These are phyloP conservation scores for Uromyces viciae-fabae DNA, from an alignment of 1,284 basidiomycete species.

Conservation along the genomic window DNA sequence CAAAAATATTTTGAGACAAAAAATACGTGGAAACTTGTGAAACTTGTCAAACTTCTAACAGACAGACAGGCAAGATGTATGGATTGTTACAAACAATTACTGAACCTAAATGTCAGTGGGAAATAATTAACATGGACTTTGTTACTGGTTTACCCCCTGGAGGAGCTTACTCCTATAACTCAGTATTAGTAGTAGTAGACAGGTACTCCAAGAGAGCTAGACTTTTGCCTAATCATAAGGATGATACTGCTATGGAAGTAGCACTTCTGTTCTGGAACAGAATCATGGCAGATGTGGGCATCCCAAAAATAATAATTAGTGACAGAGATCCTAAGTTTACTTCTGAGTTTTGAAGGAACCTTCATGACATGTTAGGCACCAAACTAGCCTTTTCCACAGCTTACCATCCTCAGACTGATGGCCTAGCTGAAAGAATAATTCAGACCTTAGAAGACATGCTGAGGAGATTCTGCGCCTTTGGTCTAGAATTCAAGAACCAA, in stretches of 20 bases:
- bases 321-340: slow-evolving; percentile 23
- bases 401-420: slow-evolving; percentile 24
- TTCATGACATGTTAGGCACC: neutral
- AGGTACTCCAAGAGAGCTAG: neutral
- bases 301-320: slow-evolving; percentile 19
- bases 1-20: no score
- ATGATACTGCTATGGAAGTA: slow-evolving; percentile 10
- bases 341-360: neutral
- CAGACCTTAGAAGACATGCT: neutral
- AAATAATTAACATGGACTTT: neutral
- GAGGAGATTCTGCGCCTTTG: neutral
- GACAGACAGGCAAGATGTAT: neutral
- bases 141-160: neutral
- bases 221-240: slow-evolving; percentile 5
- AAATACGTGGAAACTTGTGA: no score
- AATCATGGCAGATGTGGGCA: neutral
- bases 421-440: slow-evolving; percentile 49
- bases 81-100: neutral
- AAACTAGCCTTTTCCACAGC: slow-evolving; percentile 13
- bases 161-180: neutral
- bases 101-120: neutral
- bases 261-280: slow-evolving; percentile 23
- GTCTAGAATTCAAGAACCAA: neutral
- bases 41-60: slow-evolving; percentile 5
- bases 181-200: neutral